A percentile compares a stretch with the other conserved stretches of the same genome.
These are phyloP conservation scores for Byssoonygena ceratinophila DNA, from an alignment of 2,329 filamentous ascomycete species.

Conservation along the genomic window DNA sequence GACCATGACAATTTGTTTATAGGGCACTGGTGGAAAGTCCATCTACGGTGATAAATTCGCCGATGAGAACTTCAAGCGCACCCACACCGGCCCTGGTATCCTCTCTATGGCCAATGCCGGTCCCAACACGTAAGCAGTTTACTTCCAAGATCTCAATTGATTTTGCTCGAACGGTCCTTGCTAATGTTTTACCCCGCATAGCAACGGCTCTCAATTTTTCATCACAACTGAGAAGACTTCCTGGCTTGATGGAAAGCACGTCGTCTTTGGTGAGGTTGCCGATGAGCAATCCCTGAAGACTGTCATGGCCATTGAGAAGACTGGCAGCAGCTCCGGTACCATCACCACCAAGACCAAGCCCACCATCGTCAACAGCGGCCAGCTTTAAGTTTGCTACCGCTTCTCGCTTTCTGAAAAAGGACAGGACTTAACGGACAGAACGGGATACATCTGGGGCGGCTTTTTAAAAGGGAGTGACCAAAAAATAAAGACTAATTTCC, in stretches of 20 bases:
- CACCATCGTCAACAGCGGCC: conserved; percentile 45
- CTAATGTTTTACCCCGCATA: conserved; percentile 21
- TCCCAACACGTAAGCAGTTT: conserved; percentile 65
- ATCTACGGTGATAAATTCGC: conserved; percentile 93
- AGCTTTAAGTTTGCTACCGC: conserved; percentile 28
- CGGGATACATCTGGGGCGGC: conserved; percentile 10
- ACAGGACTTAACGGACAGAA: conserved; percentile 4
- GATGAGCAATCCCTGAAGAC: conserved; percentile 45
- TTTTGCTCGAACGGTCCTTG: not conserved
- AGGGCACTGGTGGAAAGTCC: conserved; percentile 86
- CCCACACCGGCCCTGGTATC: conserved; percentile 65
- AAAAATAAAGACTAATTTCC: conserved; percentile 8
- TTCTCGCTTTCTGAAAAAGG: conserved; percentile 2
- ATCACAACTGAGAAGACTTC: conserved; percentile 57
- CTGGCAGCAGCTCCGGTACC: conserved; percentile 45
- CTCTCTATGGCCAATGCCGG: conserved; percentile 95
- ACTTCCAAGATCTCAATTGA: not conserved
- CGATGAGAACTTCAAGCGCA: conserved; percentile 78
- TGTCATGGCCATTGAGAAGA: conserved; percentile 50
- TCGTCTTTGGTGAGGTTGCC: conserved; percentile 57
- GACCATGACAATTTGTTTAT: conserved; percentile 12
- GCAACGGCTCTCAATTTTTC: conserved; percentile 65
- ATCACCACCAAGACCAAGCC: conserved; percentile 45
- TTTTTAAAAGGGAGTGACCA: conserved; percentile 10
- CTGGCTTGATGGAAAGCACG: conserved; percentile 59